phyloP scores from a whole-genome alignment of 129 eudicot species.

The Helianthus tuberosus region DNA sequence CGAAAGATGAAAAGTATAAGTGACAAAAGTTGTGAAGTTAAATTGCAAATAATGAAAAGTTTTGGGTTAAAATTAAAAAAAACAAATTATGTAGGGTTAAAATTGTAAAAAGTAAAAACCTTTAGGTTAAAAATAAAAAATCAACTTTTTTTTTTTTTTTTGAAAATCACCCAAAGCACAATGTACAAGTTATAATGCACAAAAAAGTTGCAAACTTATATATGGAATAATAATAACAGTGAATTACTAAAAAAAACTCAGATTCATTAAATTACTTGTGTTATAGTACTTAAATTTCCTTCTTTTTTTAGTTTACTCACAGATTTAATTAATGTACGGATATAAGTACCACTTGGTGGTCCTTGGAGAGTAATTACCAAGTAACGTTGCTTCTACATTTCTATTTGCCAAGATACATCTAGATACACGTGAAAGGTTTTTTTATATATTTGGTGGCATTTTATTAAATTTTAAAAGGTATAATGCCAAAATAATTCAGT shows the following conservation, averaged over 20 bases:
- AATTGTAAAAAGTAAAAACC: too few relatives aligned
- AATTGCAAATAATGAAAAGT: too few relatives aligned
- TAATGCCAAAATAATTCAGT: background rate
- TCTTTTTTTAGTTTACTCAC: background rate
- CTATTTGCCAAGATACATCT: background rate
- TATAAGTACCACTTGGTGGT: slow-evolving; percentile 28
- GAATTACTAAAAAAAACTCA: background rate
- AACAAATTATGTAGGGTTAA: too few relatives aligned
- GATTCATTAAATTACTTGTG: background rate
- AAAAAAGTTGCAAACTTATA: too few relatives aligned
- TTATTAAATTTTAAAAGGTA: background rate
- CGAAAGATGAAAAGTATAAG: too few relatives aligned
- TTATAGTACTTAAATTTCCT: background rate
- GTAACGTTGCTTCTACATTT: background rate
- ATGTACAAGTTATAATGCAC: too few relatives aligned
- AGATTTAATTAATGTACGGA: slow-evolving; percentile 23
- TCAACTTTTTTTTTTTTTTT: too few relatives aligned
- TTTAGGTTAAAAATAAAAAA: too few relatives aligned
- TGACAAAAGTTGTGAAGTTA: too few relatives aligned
- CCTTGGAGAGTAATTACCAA: slow-evolving; percentile 29
- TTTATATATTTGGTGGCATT: slow-evolving; percentile 1
- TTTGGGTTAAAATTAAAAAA: too few relatives aligned
- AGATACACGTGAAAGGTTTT: background rate
- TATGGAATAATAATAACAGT: background rate
- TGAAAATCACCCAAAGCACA: too few relatives aligned